phyloP scores from a whole-genome alignment of 1,284 basidiomycete genomes.

The Marasmius oreades region DNA sequence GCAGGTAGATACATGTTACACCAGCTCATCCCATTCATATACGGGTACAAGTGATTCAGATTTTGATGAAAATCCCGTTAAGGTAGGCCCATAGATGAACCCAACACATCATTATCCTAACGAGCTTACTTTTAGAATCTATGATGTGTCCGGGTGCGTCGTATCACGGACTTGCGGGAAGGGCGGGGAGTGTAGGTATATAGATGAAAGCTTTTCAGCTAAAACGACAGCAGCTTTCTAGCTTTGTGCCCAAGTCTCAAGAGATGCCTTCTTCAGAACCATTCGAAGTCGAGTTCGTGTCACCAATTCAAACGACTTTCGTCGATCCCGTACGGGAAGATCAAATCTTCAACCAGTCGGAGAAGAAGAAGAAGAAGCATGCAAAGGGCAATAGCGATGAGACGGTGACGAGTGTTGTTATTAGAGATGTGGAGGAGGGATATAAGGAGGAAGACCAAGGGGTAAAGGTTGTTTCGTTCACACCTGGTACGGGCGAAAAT shows the following conservation, averaged over 20 bases:
- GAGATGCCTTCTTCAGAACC: neutral
- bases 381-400: neutral
- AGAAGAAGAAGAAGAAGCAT: neutral
- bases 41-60: too few species aligned
- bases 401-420: neutral
- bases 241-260: neutral
- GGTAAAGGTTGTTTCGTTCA: conserved; percentile 30
- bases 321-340: neutral
- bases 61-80: too few species aligned
- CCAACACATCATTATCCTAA: too few species aligned
- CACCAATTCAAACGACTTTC: neutral
- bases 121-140: too few species aligned
- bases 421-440: neutral
- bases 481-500: conserved; percentile 32
- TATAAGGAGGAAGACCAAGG: conserved; percentile 15
- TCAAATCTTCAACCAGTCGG: neutral
- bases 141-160: neutral
- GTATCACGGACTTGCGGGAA: neutral
- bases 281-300: neutral
- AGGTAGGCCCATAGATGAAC: too few species aligned
- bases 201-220: too few species aligned
- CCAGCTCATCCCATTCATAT: too few species aligned
- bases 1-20: too few species aligned
- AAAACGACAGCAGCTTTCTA: neutral
- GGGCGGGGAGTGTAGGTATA: neutral